Percentiles rank a stretch among this genome's conserved stretches.
Evolutionary conservation across 2,329 filamentous ascomycete genomes (phyloP).

Genomic region (Ramichloridium luteum): DNA sequence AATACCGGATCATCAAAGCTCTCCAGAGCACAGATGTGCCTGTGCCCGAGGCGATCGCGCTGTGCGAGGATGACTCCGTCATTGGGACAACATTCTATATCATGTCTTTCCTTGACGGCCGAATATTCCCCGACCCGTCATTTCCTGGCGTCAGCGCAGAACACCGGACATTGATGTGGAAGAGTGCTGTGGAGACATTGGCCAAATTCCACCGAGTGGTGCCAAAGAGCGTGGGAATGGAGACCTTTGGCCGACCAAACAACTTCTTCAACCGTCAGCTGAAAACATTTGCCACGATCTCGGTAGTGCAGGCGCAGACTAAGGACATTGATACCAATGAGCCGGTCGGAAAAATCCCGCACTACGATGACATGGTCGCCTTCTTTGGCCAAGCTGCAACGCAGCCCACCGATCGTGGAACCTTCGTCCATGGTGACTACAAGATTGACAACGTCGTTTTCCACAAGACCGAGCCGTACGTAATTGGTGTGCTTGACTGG

Average conservation of each 20-base stretch:
- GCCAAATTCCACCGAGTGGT: slow-evolving; percentile 73
- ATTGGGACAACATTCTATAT: slow-evolving; percentile 92
- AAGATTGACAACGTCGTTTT: slow-evolving; percentile 63
- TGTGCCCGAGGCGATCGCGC: slow-evolving; percentile 67
- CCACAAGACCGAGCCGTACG: slow-evolving; percentile 72
- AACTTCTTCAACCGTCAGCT: slow-evolving; percentile 84
- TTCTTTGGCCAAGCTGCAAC: slow-evolving; percentile 61
- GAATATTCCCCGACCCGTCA: slow-evolving; percentile 80
- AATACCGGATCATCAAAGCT: slow-evolving; percentile 82
- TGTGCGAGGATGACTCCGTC: slow-evolving; percentile 71
- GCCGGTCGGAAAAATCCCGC: slow-evolving; percentile 69
- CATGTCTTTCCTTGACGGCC: slow-evolving; percentile 89
- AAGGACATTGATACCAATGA: slow-evolving; percentile 64
- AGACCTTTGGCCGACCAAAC: slow-evolving; percentile 55
- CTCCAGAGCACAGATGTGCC: slow-evolving; percentile 69
- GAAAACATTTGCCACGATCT: slow-evolving; percentile 68
- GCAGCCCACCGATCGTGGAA: slow-evolving; percentile 66
- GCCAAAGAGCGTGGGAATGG: slow-evolving; percentile 54
- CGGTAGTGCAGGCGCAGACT: slow-evolving; percentile 60
- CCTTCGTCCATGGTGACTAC: slow-evolving; percentile 87
- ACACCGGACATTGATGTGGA: slow-evolving; percentile 73
- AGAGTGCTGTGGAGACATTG: slow-evolving; percentile 67
- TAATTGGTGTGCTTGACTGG: slow-evolving; percentile 94
- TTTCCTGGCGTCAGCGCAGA: slow-evolving; percentile 59
- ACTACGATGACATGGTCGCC: slow-evolving; percentile 64